Conservation (phyloP, 2,329 filamentous ascomycete species). For the Diatrype stigma region DNA sequence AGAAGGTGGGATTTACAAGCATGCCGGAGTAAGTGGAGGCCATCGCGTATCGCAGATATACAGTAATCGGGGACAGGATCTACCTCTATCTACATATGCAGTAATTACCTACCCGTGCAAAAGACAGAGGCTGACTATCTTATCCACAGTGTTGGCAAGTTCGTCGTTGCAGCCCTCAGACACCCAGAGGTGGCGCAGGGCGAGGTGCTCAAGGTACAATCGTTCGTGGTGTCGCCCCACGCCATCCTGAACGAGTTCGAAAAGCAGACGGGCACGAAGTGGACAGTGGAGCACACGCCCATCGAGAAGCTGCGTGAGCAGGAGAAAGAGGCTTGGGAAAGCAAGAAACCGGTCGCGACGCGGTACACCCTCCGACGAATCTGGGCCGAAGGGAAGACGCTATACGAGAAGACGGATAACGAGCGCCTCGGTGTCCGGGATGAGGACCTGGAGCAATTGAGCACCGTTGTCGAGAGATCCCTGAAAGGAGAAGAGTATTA, state of each 20-base stretch:
- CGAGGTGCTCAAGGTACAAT: conserved; percentile 63
- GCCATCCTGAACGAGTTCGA: conserved; percentile 64
- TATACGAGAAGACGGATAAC: conserved; percentile 68
- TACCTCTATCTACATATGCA: too few species aligned
- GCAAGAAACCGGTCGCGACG: conserved; percentile 47
- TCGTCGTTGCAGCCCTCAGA: conserved; percentile 58
- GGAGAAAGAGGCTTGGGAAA: conserved; percentile 58
- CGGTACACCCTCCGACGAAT: conserved; percentile 61
- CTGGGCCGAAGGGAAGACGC: conserved; percentile 67
- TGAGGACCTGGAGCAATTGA: conserved; percentile 49
- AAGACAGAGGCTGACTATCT: background rate
- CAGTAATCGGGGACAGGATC: too few species aligned
- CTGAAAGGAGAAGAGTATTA: conserved; percentile 16
- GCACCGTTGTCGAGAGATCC: conserved; percentile 37
- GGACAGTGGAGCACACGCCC: conserved; percentile 50
- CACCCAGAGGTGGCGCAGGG: conserved; percentile 51
- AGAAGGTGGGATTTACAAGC: conserved; percentile 62
- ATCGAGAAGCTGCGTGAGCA: conserved; percentile 49
- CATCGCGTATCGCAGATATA: background rate
- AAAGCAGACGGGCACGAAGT: conserved; percentile 56
- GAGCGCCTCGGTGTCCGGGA: conserved; percentile 46
- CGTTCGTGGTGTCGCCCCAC: conserved; percentile 62
- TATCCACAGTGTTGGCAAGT: conserved; percentile 56
- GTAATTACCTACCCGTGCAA: too few species aligned
- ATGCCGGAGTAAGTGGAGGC: conserved; percentile 60